Evolutionary conservation across 805 yeast genomes (phyloP).

Genomic region (Teunomyces tritomae): DNA sequence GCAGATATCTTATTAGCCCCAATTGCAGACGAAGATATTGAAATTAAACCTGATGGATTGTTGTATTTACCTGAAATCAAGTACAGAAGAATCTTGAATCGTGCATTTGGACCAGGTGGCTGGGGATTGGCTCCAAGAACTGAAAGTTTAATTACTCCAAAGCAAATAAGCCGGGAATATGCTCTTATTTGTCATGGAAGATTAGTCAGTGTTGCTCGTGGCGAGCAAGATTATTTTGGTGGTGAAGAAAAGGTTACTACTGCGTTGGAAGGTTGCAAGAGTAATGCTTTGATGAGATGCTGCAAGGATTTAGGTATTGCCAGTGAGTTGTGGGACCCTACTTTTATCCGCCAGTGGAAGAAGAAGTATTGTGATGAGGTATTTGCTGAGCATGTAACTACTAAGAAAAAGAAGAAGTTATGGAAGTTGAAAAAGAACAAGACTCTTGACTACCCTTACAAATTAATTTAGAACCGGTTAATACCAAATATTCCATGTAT

Average conservation of each 20-base stretch:
- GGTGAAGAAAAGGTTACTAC: constrained; percentile 85
- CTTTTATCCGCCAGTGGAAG: constrained; percentile 58
- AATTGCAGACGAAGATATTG: constrained; percentile 71
- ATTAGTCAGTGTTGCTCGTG: constrained; percentile 87
- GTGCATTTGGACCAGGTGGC: constrained; percentile 97
- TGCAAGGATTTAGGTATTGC: constrained; percentile 97
- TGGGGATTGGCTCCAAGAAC: constrained; percentile 98
- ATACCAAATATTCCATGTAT: background rate
- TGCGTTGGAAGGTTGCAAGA: constrained; percentile 95
- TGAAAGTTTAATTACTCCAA: constrained; percentile 72
- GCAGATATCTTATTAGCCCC: constrained; percentile 61
- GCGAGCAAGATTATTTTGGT: constrained; percentile 89
- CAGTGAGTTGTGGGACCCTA: constrained; percentile 96
- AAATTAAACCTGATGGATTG: constrained; percentile 93
- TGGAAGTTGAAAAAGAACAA: constrained; percentile 86
- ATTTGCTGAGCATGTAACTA: constrained; percentile 79
- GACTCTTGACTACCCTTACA: constrained; percentile 82
- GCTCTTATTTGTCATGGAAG: constrained; percentile 85
- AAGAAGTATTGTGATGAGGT: constrained; percentile 65
- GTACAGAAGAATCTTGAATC: constrained; percentile 83
- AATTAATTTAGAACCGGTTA: constrained; percentile 18
- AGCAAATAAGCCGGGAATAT: constrained; percentile 82
- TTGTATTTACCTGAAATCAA: constrained; percentile 92
- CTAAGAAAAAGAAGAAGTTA: constrained; percentile 82
- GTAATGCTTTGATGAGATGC: constrained; percentile 96